Evolutionary conservation across 2,329 filamentous ascomycete genomes (phyloP).

Genomic region (Fusarium liriodendri): DNA sequence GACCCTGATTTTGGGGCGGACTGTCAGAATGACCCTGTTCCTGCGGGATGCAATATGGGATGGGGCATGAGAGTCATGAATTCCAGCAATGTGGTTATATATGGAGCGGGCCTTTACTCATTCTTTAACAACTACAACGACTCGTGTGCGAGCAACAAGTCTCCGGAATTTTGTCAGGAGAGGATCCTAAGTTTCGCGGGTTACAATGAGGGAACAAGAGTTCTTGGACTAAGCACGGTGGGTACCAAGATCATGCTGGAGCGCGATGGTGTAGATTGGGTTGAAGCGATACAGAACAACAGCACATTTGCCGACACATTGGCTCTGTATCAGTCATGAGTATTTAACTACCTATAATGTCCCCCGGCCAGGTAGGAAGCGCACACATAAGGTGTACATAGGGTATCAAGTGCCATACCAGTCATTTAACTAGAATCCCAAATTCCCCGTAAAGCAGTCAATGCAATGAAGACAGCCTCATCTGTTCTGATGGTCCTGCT

Average conservation of each 20-base stretch:
- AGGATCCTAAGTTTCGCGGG: conserved; percentile 51
- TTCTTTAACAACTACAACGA: conserved; percentile 75
- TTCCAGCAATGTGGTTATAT: conserved; percentile 65
- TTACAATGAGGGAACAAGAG: conserved; percentile 27
- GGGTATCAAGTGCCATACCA: conserved; percentile 41
- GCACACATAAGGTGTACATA: conserved; percentile 5
- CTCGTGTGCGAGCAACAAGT: conserved; percentile 56
- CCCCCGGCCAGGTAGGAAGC: not conserved
- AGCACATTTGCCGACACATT: conserved; percentile 46
- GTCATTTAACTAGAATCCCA: conserved; percentile 55
- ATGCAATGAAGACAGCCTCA: conserved; percentile 82
- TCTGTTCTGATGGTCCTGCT: conserved; percentile 86
- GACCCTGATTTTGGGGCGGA: conserved; percentile 40
- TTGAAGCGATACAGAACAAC: conserved; percentile 40
- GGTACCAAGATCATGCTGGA: conserved; percentile 43
- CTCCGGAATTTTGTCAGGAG: conserved; percentile 59
- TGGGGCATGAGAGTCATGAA: conserved; percentile 74
- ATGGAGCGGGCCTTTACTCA: conserved; percentile 74
- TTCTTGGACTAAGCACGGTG: conserved; percentile 45
- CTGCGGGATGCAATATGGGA: conserved; percentile 62
- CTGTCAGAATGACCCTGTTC: conserved; percentile 57
- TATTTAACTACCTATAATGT: conserved; percentile 13
- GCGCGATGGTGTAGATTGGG: conserved; percentile 36
- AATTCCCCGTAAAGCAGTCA: conserved; percentile 73
- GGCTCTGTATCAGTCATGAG: conserved; percentile 42